Evolutionary conservation across 2,329 filamentous ascomycete species (phyloP).

Genomic region (Arthrobotrys sphaeroides): DNA sequence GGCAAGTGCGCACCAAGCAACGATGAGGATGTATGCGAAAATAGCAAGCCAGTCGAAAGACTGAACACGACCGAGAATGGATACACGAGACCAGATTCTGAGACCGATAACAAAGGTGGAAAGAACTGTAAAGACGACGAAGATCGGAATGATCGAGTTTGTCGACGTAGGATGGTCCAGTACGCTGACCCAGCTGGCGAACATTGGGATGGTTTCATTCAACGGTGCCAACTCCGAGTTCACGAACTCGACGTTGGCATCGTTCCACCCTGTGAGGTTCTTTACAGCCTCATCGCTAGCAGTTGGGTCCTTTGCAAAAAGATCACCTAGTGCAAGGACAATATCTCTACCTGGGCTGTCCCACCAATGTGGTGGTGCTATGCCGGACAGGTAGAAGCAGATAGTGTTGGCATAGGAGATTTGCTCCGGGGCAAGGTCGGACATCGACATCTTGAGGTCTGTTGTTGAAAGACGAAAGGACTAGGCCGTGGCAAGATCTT

Average conservation of each 20-base stretch:
- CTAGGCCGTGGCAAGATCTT: background rate
- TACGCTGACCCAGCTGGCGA: slow-evolving; percentile 7
- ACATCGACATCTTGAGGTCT: slow-evolving; percentile 43
- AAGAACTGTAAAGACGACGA: slow-evolving; percentile 46
- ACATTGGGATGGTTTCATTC: slow-evolving; percentile 41
- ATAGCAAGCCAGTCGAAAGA: slow-evolving; percentile 50
- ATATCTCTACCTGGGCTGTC: slow-evolving; percentile 32
- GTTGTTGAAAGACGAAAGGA: slow-evolving; percentile 17
- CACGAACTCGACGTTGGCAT: slow-evolving; percentile 23
- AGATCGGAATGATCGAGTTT: slow-evolving; percentile 47
- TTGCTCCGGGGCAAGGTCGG: slow-evolving; percentile 20
- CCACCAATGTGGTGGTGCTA: slow-evolving; percentile 30
- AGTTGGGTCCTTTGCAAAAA: slow-evolving; percentile 11
- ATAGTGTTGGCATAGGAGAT: slow-evolving; percentile 32
- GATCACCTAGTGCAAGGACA: slow-evolving; percentile 24
- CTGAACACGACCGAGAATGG: slow-evolving; percentile 48
- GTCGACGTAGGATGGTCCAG: slow-evolving; percentile 29
- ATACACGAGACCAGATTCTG: slow-evolving; percentile 48
- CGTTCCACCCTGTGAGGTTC: slow-evolving; percentile 35
- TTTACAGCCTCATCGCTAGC: slow-evolving; percentile 16
- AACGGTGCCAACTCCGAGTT: slow-evolving; percentile 29
- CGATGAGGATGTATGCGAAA: slow-evolving; percentile 30
- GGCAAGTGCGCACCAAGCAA: slow-evolving; percentile 40
- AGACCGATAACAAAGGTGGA: slow-evolving; percentile 49
- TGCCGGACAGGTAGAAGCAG: slow-evolving; percentile 48